phyloP scores from a whole-genome alignment of 2,329 filamentous ascomycete species.

The Phaeosphaeria sp. region DNA sequence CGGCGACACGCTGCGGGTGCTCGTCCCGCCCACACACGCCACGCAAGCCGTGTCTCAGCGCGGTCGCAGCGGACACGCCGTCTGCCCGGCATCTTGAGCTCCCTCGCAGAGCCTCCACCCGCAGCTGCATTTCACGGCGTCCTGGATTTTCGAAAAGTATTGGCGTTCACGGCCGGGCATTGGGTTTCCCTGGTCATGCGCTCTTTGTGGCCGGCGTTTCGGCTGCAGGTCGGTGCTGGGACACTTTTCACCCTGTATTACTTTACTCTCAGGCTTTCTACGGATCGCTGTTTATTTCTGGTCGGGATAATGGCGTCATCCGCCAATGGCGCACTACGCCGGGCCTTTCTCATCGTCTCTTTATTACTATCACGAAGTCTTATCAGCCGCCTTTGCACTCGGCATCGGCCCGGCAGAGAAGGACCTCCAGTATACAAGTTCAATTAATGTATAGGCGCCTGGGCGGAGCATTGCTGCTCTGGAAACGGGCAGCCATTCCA shows the following conservation, averaged over 20 bases:
- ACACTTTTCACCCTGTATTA: slow-evolving; percentile 42
- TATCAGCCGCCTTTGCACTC: slow-evolving; percentile 23
- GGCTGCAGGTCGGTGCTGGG: slow-evolving; percentile 44
- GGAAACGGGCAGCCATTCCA: slow-evolving; percentile 26
- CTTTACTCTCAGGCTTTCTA: slow-evolving; percentile 27
- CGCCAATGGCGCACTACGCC: slow-evolving; percentile 15
- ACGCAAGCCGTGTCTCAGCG: slow-evolving; percentile 31
- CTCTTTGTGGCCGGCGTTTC: slow-evolving; percentile 47
- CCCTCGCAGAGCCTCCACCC: slow-evolving; percentile 24
- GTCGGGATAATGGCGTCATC: slow-evolving; percentile 22
- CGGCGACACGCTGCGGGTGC: slow-evolving; percentile 37
- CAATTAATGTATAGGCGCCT: slow-evolving; percentile 42
- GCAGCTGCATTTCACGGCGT: slow-evolving; percentile 51
- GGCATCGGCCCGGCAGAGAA: slow-evolving; percentile 33
- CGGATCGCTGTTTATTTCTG: slow-evolving; percentile 26
- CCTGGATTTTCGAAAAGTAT: slow-evolving; percentile 44
- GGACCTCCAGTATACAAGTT: slow-evolving; percentile 38
- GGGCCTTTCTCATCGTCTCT: slow-evolving; percentile 24
- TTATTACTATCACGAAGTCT: slow-evolving; percentile 27
- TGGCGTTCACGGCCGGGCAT: slow-evolving; percentile 46
- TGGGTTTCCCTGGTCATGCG: slow-evolving; percentile 33
- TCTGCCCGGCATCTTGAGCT: slow-evolving; percentile 27
- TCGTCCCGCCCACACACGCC: slow-evolving; percentile 33
- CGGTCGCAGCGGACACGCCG: slow-evolving; percentile 28
- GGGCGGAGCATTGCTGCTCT: slow-evolving; percentile 27